Percentiles rank a stretch among this genome's conserved stretches.
Conservation (phyloP, 2,329 filamentous ascomycete genomes). For the Calonectria pauciramosa region DNA sequence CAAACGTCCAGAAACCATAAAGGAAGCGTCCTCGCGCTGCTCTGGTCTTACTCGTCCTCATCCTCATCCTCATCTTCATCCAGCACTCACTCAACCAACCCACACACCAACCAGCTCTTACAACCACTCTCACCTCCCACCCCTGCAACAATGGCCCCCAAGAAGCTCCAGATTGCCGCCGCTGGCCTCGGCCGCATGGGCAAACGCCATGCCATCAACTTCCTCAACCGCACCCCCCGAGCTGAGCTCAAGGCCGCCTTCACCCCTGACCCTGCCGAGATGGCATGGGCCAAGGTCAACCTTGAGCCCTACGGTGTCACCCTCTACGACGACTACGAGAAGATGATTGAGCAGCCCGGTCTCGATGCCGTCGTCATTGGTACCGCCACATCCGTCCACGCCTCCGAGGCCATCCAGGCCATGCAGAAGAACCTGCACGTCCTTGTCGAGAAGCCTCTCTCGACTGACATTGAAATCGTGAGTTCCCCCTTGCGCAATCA, state of each 20-base stretch:
- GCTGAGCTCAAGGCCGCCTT: conserved; percentile 65
- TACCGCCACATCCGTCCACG: conserved; percentile 66
- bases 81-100: neutral
- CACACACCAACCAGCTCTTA: neutral
- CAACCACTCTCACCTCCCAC: neutral
- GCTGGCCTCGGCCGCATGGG: conserved; percentile 68
- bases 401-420: conserved; percentile 67
- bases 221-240: conserved; percentile 59
- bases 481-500: conserved; percentile 36
- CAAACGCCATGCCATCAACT: conserved; percentile 64
- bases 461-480: conserved; percentile 70
- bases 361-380: conserved; percentile 57
- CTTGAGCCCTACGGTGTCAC: conserved; percentile 59
- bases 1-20: conserved; percentile 15
- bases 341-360: conserved; percentile 58
- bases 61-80: neutral
- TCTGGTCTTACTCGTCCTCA: neutral
- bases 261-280: conserved; percentile 59
- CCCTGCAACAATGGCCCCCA: conserved; percentile 28
- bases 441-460: conserved; percentile 71
- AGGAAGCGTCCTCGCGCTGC: conserved; percentile 18
- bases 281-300: conserved; percentile 59
- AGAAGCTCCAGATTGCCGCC: conserved; percentile 58
- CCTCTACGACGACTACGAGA: conserved; percentile 60
- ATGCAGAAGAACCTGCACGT: conserved; percentile 68